A percentile compares a stretch with the other conserved stretches of the same genome.
Evolutionary conservation across 768 basidiomycete species (phyloP).

Genomic region (Nidula microcarpa): DNA sequence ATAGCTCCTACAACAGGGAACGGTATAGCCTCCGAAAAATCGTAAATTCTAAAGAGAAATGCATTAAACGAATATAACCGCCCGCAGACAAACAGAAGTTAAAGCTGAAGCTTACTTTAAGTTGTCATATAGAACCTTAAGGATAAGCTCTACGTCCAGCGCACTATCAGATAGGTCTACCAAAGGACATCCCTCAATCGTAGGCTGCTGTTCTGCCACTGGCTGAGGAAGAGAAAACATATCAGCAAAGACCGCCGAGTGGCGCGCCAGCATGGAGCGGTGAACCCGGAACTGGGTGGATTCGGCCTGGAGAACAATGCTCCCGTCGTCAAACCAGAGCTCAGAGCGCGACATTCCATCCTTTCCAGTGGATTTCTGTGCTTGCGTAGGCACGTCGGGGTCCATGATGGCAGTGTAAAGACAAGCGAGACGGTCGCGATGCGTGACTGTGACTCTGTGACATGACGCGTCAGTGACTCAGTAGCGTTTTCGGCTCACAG

Average conservation of each 20-base stretch:
- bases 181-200: slow-evolving; percentile 7
- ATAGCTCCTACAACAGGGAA: neutral
- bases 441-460: no score
- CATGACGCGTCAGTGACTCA: no score
- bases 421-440: no score
- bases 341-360: neutral
- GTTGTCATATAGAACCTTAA: slow-evolving; percentile 3
- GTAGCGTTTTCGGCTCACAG: no score
- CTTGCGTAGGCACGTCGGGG: no score
- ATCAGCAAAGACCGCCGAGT: slow-evolving; percentile 8
- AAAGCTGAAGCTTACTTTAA: no score
- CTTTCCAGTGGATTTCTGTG: no score
- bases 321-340: slow-evolving; percentile 5
- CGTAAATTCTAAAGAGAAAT: no score
- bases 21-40: neutral
- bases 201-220: neutral
- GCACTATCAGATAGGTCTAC: slow-evolving; percentile 6
- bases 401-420: no score
- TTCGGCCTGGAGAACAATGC: slow-evolving; percentile 1
- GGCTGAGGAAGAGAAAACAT: slow-evolving; percentile 11
- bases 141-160: slow-evolving; percentile 4
- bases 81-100: no score
- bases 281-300: slow-evolving; percentile 7
- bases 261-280: slow-evolving; percentile 1
- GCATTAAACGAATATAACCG: no score